Evolutionary conservation across 106 monocot genomes (phyloP), one percentile per base, ranked within the genome.

Genomic region (Acanthochlamys bracteata): DNA sequence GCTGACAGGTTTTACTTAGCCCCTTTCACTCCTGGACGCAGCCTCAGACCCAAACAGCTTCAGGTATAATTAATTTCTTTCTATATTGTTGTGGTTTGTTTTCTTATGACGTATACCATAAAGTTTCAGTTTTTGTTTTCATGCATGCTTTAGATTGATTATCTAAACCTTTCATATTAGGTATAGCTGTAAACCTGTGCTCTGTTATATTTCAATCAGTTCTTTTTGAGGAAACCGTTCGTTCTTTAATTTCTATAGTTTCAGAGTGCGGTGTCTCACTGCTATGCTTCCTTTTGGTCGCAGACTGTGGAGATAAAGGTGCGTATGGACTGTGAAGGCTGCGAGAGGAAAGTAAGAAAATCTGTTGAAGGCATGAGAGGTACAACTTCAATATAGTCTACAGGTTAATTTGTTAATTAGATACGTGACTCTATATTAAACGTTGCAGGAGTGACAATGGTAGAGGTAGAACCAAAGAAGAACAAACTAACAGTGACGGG

Each of bases 261-360:
- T 43, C 43, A 7, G 10, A 13, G 43, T 43, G 43, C 10, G 7
- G 43, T 8, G 10, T 43, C 43, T 43, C 43, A 8, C 10, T 49
- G 15, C 49, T 49, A 9, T 49, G 17, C 9, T 49, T 2, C 17
- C 2, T 49, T 49, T 12, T 49, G 49, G 1, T 9, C 9, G 20
- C 63, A 63, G 63, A 63, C 63, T 0, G 63, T 63, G 6, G 63
- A 63, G 63, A 63, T 63, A 23, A 63, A 63, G 14, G 22, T 63
- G 1, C 42, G 23, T n/a, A 63, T 63, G 63, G 63, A 63, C 63
- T 63, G 63, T 24, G 63, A 63, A 63, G 63, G 63, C 22, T 63
- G 63, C 43, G 63, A 63, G 21, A 63, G 63, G 23, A 63, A 45
- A 46, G 63, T 63, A 20, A 63, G 14, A 42, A 63, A 45, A 45